Conservation (phyloP, 345 rosid genomes). For the Diplotaxis tenuifolia region DNA sequence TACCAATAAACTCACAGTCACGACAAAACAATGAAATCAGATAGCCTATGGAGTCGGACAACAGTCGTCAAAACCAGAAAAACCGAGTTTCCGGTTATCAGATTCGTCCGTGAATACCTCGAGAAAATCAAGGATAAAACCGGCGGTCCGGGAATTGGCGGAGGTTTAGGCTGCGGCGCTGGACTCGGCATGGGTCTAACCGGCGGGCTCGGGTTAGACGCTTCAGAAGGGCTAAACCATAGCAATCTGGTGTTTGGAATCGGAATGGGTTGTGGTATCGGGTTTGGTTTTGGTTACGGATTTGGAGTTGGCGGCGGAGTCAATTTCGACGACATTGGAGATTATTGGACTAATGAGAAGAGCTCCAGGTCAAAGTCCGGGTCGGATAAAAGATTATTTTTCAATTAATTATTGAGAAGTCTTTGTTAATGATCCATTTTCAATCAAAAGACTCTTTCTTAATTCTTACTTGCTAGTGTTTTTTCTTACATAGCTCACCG, state of each 20-base stretch:
- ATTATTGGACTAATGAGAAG: slow-evolving; percentile 20
- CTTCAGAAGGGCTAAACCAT: slow-evolving; percentile 42
- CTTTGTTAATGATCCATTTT: slow-evolving; percentile 4
- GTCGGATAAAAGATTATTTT: slow-evolving; percentile 14
- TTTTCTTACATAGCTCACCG: neutral
- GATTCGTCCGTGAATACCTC: slow-evolving; percentile 38
- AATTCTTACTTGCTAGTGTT: neutral
- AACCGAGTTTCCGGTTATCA: slow-evolving; percentile 41
- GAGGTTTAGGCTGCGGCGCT: slow-evolving; percentile 52
- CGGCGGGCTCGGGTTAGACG: slow-evolving; percentile 49
- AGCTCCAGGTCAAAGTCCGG: slow-evolving; percentile 23
- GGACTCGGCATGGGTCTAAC: slow-evolving; percentile 55
- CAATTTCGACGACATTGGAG: slow-evolving; percentile 39
- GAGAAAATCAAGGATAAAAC: slow-evolving; percentile 36
- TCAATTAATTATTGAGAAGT: slow-evolving; percentile 8
- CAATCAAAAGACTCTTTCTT: neutral
- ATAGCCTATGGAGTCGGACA: slow-evolving; percentile 41
- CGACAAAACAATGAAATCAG: slow-evolving; percentile 35
- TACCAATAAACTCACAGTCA: neutral
- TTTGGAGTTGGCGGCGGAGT: slow-evolving; percentile 55
- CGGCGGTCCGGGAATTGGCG: slow-evolving; percentile 53
- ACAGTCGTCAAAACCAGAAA: slow-evolving; percentile 13
- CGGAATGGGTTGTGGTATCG: slow-evolving; percentile 57
- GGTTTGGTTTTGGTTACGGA: slow-evolving; percentile 56
- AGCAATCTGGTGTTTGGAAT: slow-evolving; percentile 43